Conservation (phyloP, 139 green algal species). For the Mesotaenium endlicherianum region DNA sequence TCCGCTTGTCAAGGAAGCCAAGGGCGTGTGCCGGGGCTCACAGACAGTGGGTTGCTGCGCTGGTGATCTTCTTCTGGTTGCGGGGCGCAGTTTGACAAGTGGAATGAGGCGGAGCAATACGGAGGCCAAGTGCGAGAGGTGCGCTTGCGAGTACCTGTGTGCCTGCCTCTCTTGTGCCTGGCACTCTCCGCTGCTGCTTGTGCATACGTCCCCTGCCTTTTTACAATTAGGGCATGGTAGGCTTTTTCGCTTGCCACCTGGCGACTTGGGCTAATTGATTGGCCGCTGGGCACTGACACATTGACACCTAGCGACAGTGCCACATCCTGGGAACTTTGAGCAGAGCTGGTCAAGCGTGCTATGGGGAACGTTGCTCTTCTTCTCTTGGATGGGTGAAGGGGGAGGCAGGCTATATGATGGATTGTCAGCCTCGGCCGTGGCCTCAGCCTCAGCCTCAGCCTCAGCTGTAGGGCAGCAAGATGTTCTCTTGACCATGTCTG, state of each 20-base stretch:
- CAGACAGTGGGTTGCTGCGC: neutral
- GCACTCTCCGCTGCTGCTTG: neutral
- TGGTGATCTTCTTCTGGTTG: neutral
- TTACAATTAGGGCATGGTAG: neutral
- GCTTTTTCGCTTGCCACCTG: neutral
- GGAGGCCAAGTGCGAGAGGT: conserved; percentile 9
- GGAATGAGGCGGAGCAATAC: conserved; percentile 24
- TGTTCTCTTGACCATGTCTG: neutral
- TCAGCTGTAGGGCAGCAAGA: neutral
- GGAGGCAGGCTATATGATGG: neutral
- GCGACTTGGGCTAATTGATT: neutral
- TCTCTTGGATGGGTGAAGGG: neutral
- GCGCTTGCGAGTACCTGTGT: no score
- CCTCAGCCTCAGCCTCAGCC: neutral
- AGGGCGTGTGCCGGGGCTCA: neutral
- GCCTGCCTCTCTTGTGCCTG: neutral
- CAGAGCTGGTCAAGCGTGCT: neutral
- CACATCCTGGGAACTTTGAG: neutral
- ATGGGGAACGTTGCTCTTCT: neutral
- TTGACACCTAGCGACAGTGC: neutral
- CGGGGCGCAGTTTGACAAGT: neutral
- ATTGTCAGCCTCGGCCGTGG: no score
- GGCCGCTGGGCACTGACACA: neutral
- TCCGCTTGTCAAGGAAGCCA: neutral
- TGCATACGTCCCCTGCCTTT: neutral